Percentiles rank a stretch among this genome's conserved stretches.
Evolutionary conservation across 192 early-diverging fungal species (phyloP).

Genomic region (Jimgerdemannia flammicorona): DNA sequence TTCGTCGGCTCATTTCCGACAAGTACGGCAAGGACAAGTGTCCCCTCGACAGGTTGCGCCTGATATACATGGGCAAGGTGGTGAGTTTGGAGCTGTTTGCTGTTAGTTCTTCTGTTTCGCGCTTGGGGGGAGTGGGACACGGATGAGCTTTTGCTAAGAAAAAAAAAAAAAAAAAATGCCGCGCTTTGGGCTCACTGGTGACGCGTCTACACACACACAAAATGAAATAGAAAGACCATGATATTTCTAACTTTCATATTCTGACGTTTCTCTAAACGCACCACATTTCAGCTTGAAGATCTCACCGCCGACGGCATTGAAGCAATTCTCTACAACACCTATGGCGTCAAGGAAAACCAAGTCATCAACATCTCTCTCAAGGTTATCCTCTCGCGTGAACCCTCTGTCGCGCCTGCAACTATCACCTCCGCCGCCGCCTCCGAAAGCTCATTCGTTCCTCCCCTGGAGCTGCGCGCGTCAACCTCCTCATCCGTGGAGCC

Average conservation of each 20-base stretch:
- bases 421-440: slow-evolving; percentile 3
- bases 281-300: slow-evolving; percentile 3
- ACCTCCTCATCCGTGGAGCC: not conserved
- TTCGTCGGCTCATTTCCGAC: slow-evolving; percentile 6
- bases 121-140: not conserved
- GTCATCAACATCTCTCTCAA: too few relatives aligned
- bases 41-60: slow-evolving; percentile 1
- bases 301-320: not conserved
- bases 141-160: too few relatives aligned
- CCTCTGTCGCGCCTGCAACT: not conserved
- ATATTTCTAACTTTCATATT: too few relatives aligned
- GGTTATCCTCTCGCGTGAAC: too few relatives aligned
- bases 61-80: slow-evolving; percentile 17
- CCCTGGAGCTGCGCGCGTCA: not conserved
- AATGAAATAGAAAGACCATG: too few relatives aligned
- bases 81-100: not conserved
- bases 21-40: not conserved
- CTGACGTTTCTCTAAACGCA: not conserved
- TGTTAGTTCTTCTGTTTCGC: too few relatives aligned
- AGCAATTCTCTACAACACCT: too few relatives aligned
- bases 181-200: too few relatives aligned
- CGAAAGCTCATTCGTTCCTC: not conserved
- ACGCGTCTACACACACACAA: too few relatives aligned
- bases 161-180: too few relatives aligned
- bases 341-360: too few relatives aligned